Percentiles rank a stretch among this genome's conserved stretches.
These are phyloP conservation scores for Mycena pura DNA, from an alignment of 768 basidiomycete genomes.

Conservation along the genomic window DNA sequence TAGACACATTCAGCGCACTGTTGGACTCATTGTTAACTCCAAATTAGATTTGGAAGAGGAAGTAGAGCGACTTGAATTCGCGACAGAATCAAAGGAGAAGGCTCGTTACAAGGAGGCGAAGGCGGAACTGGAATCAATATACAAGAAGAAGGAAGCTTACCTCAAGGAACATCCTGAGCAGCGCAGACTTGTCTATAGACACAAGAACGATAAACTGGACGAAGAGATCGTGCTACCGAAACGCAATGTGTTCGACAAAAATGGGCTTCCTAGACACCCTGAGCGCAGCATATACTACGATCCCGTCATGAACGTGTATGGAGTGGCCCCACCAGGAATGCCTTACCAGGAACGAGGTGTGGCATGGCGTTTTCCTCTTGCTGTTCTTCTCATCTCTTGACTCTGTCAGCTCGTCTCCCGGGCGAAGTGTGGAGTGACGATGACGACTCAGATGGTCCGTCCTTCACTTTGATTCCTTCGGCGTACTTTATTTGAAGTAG, in stretches of 20 bases:
- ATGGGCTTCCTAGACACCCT: conserved; percentile 89
- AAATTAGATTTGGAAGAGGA: conserved; percentile 80
- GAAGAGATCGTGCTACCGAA: conserved; percentile 50
- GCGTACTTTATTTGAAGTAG: conserved; percentile 15
- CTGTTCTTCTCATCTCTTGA: conserved; percentile 1
- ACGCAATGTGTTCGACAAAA: conserved; percentile 78
- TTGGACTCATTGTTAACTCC: neutral
- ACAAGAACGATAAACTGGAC: conserved; percentile 51
- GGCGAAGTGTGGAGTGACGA: conserved; percentile 70
- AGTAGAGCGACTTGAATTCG: conserved; percentile 69
- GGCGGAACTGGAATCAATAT: conserved; percentile 78
- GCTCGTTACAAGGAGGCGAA: conserved; percentile 76
- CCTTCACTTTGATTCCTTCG: neutral
- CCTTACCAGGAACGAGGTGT: conserved; percentile 89
- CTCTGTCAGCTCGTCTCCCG: conserved; percentile 58
- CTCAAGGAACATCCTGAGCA: conserved; percentile 94
- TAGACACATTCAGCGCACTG: conserved; percentile 42
- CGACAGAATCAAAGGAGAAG: conserved; percentile 58
- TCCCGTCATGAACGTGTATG: conserved; percentile 90
- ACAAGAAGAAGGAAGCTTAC: conserved; percentile 90
- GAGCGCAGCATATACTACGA: conserved; percentile 94
- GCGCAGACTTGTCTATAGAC: conserved; percentile 79
- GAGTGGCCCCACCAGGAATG: conserved; percentile 95
- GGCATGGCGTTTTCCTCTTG: conserved; percentile 35
- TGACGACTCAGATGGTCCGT: conserved; percentile 51